Base-by-base conservation (phyloP, 768 basidiomycete genomes). In the Boletus tylopilopsis region DNA sequence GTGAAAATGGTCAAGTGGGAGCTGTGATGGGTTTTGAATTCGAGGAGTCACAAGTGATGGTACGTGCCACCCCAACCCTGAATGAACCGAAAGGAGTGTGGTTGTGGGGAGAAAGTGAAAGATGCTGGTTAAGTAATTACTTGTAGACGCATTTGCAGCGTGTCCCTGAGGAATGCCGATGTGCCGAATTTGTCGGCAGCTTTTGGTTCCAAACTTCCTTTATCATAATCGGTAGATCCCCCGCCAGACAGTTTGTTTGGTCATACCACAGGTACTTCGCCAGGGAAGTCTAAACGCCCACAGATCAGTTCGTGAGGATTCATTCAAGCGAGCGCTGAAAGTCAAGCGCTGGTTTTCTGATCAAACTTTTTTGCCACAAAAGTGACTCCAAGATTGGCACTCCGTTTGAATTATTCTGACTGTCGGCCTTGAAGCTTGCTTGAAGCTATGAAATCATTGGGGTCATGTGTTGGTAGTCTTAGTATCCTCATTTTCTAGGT, bases 381-480 rank as follows among this genome's bases (percentile, higher is more conserved):
- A n/a, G 51, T 68, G 58, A 49, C 24, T 41, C 1, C 0, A 9
- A 6, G 0, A 35, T 65, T 63, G 13, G 37, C 21, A 42, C 65
- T 68, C 65, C 67, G 64, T 12, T 47, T 53, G 16, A 64, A 68
- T 48, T 29, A n/a, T n/a, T n/a, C n/a, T n/a, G n/a, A n/a, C n/a
- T n/a, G n/a, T n/a, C n/a, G n/a, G n/a, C n/a, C n/a, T n/a, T n/a
- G n/a, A n/a, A n/a, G n/a, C n/a, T n/a, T n/a, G n/a, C n/a, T n/a
- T n/a, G n/a, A n/a, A n/a, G n/a, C n/a, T n/a, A n/a, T n/a, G n/a
- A n/a, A n/a, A n/a, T n/a, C n/a, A n/a, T n/a, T n/a, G n/a, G n/a
- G n/a, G n/a, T n/a, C n/a, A n/a, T n/a, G n/a, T n/a, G n/a, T n/a
- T n/a, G n/a, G n/a, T n/a, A n/a, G n/a, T n/a, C n/a, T n/a, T n/a